Percentiles rank a stretch among this genome's conserved stretches.
phyloP scores from a whole-genome alignment of 2,329 filamentous ascomycete species.

The Trichoderma sp. region DNA sequence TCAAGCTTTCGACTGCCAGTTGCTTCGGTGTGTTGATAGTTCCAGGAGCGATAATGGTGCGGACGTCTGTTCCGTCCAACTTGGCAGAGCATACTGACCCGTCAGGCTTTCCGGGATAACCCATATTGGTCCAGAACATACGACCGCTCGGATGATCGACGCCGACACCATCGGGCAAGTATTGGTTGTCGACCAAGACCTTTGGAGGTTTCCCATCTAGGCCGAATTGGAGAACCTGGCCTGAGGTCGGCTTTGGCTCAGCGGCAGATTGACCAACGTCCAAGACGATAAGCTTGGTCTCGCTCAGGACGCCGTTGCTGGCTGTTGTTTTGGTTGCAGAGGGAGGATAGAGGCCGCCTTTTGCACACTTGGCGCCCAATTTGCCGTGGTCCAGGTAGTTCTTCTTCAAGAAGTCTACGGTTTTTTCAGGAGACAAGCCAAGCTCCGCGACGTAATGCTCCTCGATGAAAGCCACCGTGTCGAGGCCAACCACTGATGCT shows the following conservation, averaged over 20 bases:
- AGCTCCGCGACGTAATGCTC: constrained; percentile 55
- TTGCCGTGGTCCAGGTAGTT: background rate
- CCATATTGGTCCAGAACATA: constrained; percentile 57
- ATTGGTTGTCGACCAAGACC: constrained; percentile 34
- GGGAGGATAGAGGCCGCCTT: background rate
- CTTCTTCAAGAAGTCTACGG: background rate
- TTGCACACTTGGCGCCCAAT: background rate
- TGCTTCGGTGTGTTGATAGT: constrained; percentile 54
- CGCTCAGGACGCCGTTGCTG: background rate
- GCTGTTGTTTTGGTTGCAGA: background rate
- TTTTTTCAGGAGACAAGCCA: constrained; percentile 38
- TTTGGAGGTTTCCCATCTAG: background rate
- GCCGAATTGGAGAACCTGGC: background rate
- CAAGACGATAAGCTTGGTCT: background rate
- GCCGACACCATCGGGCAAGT: constrained; percentile 50
- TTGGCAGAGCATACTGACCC: constrained; percentile 49
- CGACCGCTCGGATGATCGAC: constrained; percentile 39
- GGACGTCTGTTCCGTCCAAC: constrained; percentile 52
- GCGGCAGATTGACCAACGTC: constrained; percentile 7
- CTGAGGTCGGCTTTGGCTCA: background rate
- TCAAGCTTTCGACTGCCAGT: constrained; percentile 35
- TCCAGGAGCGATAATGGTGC: constrained; percentile 48
- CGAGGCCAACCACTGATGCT: constrained; percentile 47
- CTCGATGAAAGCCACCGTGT: constrained; percentile 58
- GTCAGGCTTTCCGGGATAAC: constrained; percentile 43